Evolutionary conservation across 164 flowering plant genomes (phyloP).

Genomic region (Cinnamomum micranthum): DNA sequence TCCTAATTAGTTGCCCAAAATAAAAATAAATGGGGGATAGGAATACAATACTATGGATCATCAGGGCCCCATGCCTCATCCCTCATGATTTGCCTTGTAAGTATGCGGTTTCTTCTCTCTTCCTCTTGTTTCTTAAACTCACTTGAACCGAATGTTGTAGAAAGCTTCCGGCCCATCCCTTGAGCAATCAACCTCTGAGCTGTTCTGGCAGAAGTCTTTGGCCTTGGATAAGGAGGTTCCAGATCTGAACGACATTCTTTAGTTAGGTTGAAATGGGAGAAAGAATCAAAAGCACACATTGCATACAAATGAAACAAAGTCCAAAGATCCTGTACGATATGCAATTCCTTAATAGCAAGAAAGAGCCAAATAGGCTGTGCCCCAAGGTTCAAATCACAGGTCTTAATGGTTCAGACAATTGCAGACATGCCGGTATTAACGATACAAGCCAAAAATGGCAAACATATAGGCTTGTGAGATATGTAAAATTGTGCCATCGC

Average conservation of each 20-base stretch:
- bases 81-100: conserved; percentile 52
- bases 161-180: conserved; percentile 72
- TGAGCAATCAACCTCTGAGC: conserved; percentile 90
- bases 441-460: too few species aligned
- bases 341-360: too few species aligned
- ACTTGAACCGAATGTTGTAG: conserved; percentile 48
- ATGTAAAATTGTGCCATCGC: too few species aligned
- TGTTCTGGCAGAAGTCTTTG: conserved; percentile 80
- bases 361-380: too few species aligned
- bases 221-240: conserved; percentile 82
- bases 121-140: conserved; percentile 80
- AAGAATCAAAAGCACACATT: neutral
- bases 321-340: too few species aligned
- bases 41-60: conserved; percentile 14
- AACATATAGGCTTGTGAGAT: too few species aligned
- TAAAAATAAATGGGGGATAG: too few species aligned
- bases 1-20: too few species aligned
- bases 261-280: neutral
- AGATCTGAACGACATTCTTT: conserved; percentile 40
- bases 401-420: too few species aligned
- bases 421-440: too few species aligned
- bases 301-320: neutral
- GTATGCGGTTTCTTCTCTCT: conserved; percentile 67
- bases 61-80: conserved; percentile 95
- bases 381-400: too few species aligned